phyloP scores from a whole-genome alignment of 1,284 basidiomycete genomes.

The Porogramme epimiltina region DNA sequence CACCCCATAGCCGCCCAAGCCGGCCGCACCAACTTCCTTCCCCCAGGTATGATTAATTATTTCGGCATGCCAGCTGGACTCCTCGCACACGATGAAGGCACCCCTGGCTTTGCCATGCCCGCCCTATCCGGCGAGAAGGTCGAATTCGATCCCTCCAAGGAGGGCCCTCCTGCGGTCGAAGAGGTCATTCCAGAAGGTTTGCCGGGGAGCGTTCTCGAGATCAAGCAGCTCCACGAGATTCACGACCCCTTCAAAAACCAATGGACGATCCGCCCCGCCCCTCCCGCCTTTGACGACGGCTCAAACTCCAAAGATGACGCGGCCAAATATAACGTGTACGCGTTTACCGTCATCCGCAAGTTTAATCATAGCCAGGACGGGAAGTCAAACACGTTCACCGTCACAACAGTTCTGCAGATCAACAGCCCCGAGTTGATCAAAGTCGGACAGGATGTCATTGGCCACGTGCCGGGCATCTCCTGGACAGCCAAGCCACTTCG shows the following conservation, averaged over 20 bases:
- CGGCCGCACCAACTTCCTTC: background rate
- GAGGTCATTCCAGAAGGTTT: conserved; percentile 27
- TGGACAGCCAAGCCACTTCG: conserved; percentile 59
- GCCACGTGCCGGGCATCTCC: conserved; percentile 55
- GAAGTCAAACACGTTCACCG: conserved; percentile 26
- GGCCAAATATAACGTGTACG: conserved; percentile 31
- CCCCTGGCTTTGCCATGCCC: conserved; percentile 22
- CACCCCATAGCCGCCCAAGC: conserved; percentile 2
- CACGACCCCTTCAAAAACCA: conserved; percentile 29
- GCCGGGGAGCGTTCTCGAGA: conserved; percentile 29
- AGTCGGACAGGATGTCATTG: conserved; percentile 55
- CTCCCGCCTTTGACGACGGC: conserved; percentile 14
- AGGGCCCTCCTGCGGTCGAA: conserved; percentile 6
- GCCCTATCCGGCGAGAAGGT: conserved; percentile 21
- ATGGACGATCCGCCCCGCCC: conserved; percentile 29
- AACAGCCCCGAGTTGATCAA: conserved; percentile 57
- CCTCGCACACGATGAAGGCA: conserved; percentile 1
- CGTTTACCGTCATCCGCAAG: conserved; percentile 31
- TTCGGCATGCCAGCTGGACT: conserved; percentile 8
- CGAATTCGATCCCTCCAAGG: conserved; percentile 15
- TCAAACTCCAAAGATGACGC: conserved; percentile 18
- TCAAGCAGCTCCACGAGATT: conserved; percentile 31
- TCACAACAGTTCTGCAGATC: conserved; percentile 41
- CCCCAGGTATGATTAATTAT: conserved; percentile 8
- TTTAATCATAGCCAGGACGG: conserved; percentile 28